Evolutionary conservation across 1,139 yeast species (phyloP).

Genomic region (Debaryomycetaceae sp.): DNA sequence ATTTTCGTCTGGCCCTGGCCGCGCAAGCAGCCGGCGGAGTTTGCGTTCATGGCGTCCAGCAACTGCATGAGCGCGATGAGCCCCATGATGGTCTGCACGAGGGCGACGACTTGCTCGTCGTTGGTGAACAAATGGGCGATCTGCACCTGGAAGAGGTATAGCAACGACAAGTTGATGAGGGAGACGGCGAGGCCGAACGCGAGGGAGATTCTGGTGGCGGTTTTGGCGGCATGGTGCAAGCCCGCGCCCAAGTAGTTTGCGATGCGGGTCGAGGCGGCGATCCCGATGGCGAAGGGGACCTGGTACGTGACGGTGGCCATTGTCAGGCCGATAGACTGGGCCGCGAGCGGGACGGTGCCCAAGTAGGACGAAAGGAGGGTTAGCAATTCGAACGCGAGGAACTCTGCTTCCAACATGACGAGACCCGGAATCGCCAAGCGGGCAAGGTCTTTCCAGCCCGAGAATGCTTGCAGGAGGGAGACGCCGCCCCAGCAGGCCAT

Average conservation of each 20-base stretch:
- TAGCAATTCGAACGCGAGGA: constrained; percentile 61
- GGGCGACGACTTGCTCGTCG: constrained; percentile 29
- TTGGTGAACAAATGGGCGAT: constrained; percentile 31
- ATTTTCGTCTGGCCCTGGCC: constrained; percentile 53
- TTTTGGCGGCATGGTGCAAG: constrained; percentile 33
- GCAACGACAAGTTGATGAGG: constrained; percentile 24
- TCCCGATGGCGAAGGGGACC: constrained; percentile 50
- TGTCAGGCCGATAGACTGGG: constrained; percentile 48
- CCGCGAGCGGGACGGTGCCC: constrained; percentile 45
- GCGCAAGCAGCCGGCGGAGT: constrained; percentile 48
- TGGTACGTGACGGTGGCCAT: constrained; percentile 43
- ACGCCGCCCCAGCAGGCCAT: constrained; percentile 26
- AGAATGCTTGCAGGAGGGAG: constrained; percentile 17
- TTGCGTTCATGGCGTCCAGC: constrained; percentile 48
- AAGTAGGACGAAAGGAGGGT: constrained; percentile 51
- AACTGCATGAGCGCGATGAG: constrained; percentile 45
- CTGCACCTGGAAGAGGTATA: constrained; percentile 25
- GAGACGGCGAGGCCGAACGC: constrained; percentile 34
- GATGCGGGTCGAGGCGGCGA: constrained; percentile 48
- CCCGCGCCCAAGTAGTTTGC: constrained; percentile 52
- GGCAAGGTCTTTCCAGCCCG: constrained; percentile 38
- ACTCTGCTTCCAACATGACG: constrained; percentile 65
- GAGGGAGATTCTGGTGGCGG: constrained; percentile 35
- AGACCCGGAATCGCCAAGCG: constrained; percentile 57
- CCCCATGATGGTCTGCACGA: constrained; percentile 37